Percentiles rank a stretch among this genome's conserved stretches.
Conservation (phyloP, 805 yeast species). For the Ogataea ganodermae region DNA sequence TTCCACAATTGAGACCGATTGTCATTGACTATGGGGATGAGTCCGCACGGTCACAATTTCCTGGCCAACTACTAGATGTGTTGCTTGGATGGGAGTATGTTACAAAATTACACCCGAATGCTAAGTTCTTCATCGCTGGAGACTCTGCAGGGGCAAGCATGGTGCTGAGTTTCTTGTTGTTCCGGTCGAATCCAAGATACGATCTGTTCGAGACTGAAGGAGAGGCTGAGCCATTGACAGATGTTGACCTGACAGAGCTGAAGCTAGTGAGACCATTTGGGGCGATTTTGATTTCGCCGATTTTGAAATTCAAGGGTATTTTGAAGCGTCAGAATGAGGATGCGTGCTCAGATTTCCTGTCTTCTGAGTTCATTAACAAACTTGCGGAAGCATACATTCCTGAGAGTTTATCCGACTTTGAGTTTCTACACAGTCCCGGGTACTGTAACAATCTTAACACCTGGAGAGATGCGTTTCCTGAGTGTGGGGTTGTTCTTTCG, state of each 20-base stretch:
- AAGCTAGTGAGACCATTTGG: constrained; percentile 26
- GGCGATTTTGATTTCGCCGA: constrained; percentile 31
- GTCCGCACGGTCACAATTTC: constrained; percentile 19
- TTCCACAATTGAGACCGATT: constrained; percentile 34
- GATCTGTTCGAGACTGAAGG: constrained; percentile 12
- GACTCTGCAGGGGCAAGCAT: constrained; percentile 54
- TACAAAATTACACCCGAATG: constrained; percentile 21
- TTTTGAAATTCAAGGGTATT: constrained; percentile 22
- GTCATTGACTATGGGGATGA: background rate
- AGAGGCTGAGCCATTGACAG: constrained; percentile 30
- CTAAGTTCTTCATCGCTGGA: constrained; percentile 42
- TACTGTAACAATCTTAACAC: constrained; percentile 30
- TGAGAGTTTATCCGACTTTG: constrained; percentile 16
- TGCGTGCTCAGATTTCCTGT: constrained; percentile 22
- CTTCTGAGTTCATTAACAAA: constrained; percentile 17
- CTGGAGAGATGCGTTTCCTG: constrained; percentile 47
- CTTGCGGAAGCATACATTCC: constrained; percentile 20
- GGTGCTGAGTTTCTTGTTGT: constrained; percentile 39
- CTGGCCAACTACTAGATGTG: constrained; percentile 32
- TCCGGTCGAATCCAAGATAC: constrained; percentile 37
- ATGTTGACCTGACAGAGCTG: constrained; percentile 4
- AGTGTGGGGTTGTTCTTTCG: constrained; percentile 41
- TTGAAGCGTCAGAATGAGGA: constrained; percentile 14
- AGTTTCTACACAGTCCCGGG: constrained; percentile 37
- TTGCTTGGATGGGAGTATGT: constrained; percentile 37